A percentile compares a stretch with the other conserved stretches of the same genome.
phyloP scores from a whole-genome alignment of 2,329 filamentous ascomycete genomes.

The Botrytis galanthina region DNA sequence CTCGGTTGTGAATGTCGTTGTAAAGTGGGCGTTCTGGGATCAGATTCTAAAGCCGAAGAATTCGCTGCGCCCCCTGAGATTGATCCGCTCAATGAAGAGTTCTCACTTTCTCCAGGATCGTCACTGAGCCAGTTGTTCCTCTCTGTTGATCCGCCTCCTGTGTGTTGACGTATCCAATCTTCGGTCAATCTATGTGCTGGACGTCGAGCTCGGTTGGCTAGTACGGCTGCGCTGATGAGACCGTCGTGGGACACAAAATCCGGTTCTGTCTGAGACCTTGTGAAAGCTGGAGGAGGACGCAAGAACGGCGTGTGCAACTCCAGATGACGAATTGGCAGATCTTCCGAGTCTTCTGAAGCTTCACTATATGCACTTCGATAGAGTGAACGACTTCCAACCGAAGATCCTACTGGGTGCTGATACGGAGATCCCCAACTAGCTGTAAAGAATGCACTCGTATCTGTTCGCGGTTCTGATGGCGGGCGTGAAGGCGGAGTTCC shows the following conservation, averaged over 20 bases:
- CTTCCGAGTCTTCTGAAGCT: slow-evolving; percentile 58
- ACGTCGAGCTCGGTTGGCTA: slow-evolving; percentile 61
- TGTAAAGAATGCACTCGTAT: slow-evolving; percentile 55
- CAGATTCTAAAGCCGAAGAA: slow-evolving; percentile 39
- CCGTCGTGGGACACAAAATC: slow-evolving; percentile 40
- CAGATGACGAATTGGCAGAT: slow-evolving; percentile 59
- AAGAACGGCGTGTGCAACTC: slow-evolving; percentile 62
- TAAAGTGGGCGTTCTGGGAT: slow-evolving; percentile 39
- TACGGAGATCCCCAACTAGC: slow-evolving; percentile 94
- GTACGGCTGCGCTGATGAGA: slow-evolving; percentile 52
- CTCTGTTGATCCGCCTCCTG: slow-evolving; percentile 67
- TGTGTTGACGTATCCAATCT: slow-evolving; percentile 83
- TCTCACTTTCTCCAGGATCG: slow-evolving; percentile 68
- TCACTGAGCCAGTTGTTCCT: slow-evolving; percentile 83
- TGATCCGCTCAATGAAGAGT: slow-evolving; percentile 71
- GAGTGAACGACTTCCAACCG: slow-evolving; percentile 26
- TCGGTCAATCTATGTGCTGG: slow-evolving; percentile 66
- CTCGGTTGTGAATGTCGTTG: slow-evolving; percentile 33
- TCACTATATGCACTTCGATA: slow-evolving; percentile 47
- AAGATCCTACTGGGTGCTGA: slow-evolving; percentile 52
- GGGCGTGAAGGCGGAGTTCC: slow-evolving; percentile 47
- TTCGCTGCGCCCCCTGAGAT: slow-evolving; percentile 51
- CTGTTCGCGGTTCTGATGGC: slow-evolving; percentile 25
- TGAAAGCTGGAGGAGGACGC: slow-evolving; percentile 51
- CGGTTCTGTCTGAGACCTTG: slow-evolving; percentile 40